These are phyloP conservation scores for Irpex sp. DNA, from an alignment of 1,284 basidiomycete species.

Conservation along the genomic window DNA sequence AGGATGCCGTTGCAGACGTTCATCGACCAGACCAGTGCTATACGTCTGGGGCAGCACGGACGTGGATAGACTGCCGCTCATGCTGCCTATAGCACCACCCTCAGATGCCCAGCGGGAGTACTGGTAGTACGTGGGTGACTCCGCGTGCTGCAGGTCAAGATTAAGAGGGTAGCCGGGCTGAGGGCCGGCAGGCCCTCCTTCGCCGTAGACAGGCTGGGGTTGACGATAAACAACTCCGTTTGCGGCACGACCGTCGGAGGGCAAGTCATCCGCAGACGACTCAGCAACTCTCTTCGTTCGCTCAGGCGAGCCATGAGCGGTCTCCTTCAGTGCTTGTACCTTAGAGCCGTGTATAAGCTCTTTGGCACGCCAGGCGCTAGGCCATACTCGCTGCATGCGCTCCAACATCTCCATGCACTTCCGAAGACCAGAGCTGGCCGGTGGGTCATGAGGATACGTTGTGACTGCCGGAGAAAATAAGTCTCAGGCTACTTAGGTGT, in stretches of 20 bases:
- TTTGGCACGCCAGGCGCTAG: conserved; percentile 68
- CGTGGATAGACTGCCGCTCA: conserved; percentile 49
- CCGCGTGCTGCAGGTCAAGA: conserved; percentile 19
- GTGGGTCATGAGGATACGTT: conserved; percentile 60
- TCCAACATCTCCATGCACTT: conserved; percentile 69
- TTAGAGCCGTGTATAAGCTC: conserved; percentile 71
- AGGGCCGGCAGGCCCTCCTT: conserved; percentile 4
- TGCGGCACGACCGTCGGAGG: conserved; percentile 15
- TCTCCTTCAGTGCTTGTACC: conserved; percentile 33
- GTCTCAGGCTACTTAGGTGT: conserved; percentile 16
- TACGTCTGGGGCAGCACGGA: conserved; percentile 67
- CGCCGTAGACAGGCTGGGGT: conserved; percentile 15
- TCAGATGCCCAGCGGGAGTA: conserved; percentile 53
- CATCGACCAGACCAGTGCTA: conserved; percentile 60
- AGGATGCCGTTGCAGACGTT: conserved; percentile 19
- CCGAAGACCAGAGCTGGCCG: conserved; percentile 58
- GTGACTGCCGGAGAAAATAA: conserved; percentile 41
- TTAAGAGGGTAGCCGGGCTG: conserved; percentile 17
- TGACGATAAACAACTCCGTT: conserved; percentile 20
- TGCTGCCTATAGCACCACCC: conserved; percentile 28
- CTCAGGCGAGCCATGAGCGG: conserved; percentile 16
- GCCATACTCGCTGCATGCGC: conserved; percentile 74
- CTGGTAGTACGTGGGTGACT: conserved; percentile 26
- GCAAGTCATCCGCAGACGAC: conserved; percentile 2
- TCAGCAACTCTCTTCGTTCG: conserved; percentile 32